Conservation (phyloP, 2,329 filamentous ascomycete species). For the Fusarium mangiferae region DNA sequence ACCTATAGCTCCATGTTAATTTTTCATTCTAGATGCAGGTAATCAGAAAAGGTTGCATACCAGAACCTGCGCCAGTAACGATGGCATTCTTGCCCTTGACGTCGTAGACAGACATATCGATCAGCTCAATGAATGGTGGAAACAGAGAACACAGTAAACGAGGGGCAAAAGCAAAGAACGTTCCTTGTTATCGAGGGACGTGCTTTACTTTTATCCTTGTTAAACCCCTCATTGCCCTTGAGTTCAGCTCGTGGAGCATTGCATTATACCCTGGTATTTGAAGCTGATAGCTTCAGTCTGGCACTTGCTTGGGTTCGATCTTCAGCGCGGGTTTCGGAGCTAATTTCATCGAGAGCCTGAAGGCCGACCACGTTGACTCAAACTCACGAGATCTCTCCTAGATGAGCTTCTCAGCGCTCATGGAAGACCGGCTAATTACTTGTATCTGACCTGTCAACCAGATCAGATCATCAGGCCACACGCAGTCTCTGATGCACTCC, state of each 20-base stretch:
- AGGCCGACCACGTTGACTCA: accelerated
- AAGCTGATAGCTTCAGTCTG: neutral
- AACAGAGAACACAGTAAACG: neutral
- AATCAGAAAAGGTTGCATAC: neutral
- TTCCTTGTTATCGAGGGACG: neutral
- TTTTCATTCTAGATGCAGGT: accelerated
- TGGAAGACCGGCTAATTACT: neutral
- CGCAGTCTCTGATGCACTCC: neutral
- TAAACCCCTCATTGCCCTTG: neutral
- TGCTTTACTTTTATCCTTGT: neutral
- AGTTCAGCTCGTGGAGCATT: neutral
- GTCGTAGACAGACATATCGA: slow-evolving; percentile 8
- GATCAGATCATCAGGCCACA: neutral
- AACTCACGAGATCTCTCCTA: neutral
- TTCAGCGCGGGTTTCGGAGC: accelerated
- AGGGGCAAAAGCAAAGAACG: neutral
- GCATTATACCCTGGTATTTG: neutral
- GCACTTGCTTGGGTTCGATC: neutral
- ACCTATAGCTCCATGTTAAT: neutral
- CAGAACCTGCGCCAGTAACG: slow-evolving; percentile 23
- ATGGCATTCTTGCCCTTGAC: slow-evolving; percentile 18
- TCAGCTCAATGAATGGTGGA: accelerated
- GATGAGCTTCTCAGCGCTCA: accelerated
- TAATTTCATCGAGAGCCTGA: neutral
- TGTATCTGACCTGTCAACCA: neutral